Evolutionary conservation across 2,329 filamentous ascomycete genomes (phyloP).

Genomic region (Diaporthe vaccinii): DNA sequence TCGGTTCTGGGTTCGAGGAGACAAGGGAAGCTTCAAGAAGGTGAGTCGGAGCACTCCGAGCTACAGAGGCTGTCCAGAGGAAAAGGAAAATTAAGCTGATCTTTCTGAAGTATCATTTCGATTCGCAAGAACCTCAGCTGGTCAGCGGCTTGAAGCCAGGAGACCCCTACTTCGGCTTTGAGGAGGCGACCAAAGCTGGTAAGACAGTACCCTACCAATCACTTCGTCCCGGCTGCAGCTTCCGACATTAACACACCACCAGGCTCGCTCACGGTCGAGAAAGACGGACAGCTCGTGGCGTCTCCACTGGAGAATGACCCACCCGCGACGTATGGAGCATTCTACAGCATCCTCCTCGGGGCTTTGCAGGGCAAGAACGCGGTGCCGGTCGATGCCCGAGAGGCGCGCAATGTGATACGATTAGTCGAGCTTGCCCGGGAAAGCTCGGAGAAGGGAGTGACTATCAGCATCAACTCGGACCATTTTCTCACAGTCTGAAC

Average conservation of each 20-base stretch:
- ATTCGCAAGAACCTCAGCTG: neutral
- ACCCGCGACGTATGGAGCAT: neutral
- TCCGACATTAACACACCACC: neutral
- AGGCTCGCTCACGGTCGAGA: neutral
- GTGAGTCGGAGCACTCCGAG: neutral
- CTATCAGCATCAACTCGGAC: neutral
- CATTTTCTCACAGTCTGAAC: neutral
- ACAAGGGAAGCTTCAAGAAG: constrained; percentile 7
- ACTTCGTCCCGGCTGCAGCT: too few relatives aligned
- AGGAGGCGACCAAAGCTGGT: too few relatives aligned
- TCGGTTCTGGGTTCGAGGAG: neutral
- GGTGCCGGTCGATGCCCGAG: neutral
- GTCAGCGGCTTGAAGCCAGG: too few relatives aligned
- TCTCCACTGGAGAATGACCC: neutral
- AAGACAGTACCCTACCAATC: too few relatives aligned
- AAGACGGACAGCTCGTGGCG: neutral
- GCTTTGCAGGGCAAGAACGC: constrained; percentile 1
- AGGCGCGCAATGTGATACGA: neutral
- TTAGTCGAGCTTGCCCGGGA: neutral
- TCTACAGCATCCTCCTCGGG: neutral
- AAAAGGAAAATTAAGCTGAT: neutral
- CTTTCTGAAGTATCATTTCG: neutral
- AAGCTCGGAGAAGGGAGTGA: neutral
- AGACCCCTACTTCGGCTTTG: too few relatives aligned
- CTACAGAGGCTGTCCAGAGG: neutral